Evolutionary conservation across 352 stramenopile species (phyloP).

Genomic region (Phytophthora ramorum): DNA sequence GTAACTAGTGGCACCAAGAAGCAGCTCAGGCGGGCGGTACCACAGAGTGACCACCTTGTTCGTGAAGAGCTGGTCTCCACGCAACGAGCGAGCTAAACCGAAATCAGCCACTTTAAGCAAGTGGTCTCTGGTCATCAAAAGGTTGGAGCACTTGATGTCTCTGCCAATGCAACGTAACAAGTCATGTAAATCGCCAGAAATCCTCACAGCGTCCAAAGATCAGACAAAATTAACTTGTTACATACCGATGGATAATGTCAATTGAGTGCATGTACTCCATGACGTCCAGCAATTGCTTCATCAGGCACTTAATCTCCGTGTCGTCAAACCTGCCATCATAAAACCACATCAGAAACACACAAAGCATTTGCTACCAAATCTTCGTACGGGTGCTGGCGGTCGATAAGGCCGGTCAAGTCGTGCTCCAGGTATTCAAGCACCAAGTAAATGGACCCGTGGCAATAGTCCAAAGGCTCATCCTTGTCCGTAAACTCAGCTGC

Average conservation of each 20-base stretch:
- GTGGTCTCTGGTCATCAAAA: slow-evolving; percentile 81
- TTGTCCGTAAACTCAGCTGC: slow-evolving; percentile 84
- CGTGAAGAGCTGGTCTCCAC: slow-evolving; percentile 89
- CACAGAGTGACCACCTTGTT: slow-evolving; percentile 97
- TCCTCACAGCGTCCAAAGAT: background rate
- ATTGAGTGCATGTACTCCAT: slow-evolving; percentile 91
- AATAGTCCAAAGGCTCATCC: slow-evolving; percentile 86
- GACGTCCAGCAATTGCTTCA: slow-evolving; percentile 86
- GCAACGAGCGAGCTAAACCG: slow-evolving; percentile 84
- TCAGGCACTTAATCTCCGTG: slow-evolving; percentile 88
- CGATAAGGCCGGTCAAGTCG: slow-evolving; percentile 88
- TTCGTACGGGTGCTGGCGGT: slow-evolving; percentile 84
- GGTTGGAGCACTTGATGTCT: slow-evolving; percentile 95
- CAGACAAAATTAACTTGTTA: background rate
- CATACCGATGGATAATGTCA: slow-evolving; percentile 87
- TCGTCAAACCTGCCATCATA: slow-evolving; percentile 70
- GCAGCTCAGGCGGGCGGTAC: slow-evolving; percentile 94
- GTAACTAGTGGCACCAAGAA: slow-evolving; percentile 94
- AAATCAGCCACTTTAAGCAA: slow-evolving; percentile 90
- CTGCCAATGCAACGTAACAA: slow-evolving; percentile 20
- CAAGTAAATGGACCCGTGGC: slow-evolving; percentile 88
- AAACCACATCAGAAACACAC: background rate
- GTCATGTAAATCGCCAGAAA: background rate
- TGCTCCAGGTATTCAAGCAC: slow-evolving; percentile 91
- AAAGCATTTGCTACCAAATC: background rate